Evolutionary conservation across 352 stramenopile genomes (phyloP).

Genomic region (Phytophthora hybrid): DNA sequence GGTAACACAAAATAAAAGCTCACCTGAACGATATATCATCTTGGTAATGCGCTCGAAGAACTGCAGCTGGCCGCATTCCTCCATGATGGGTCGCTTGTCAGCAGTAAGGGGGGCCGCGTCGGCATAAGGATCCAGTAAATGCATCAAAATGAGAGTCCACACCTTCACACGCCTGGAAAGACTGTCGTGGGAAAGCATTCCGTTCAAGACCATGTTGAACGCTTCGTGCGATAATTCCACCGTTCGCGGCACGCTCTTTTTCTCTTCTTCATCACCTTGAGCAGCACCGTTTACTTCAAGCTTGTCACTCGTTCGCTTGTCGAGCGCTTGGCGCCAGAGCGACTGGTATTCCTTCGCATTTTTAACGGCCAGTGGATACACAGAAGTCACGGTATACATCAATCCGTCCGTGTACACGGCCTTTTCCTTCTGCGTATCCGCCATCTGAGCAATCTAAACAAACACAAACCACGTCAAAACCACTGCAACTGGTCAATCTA

Average conservation of each 20-base stretch:
- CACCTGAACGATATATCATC: slow-evolving; percentile 56
- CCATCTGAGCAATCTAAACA: slow-evolving; percentile 46
- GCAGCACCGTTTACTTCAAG: neutral
- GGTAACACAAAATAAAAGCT: neutral
- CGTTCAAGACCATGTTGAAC: slow-evolving; percentile 52
- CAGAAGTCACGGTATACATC: slow-evolving; percentile 53
- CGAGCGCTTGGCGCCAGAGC: slow-evolving; percentile 58
- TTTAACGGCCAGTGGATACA: slow-evolving; percentile 62
- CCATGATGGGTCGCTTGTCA: slow-evolving; percentile 29
- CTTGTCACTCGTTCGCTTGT: slow-evolving; percentile 7
- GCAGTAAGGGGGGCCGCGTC: slow-evolving; percentile 25
- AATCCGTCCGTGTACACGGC: slow-evolving; percentile 61
- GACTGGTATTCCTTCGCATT: slow-evolving; percentile 54
- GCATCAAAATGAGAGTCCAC: slow-evolving; percentile 70
- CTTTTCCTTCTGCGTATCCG: slow-evolving; percentile 47
- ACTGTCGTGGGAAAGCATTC: slow-evolving; percentile 59
- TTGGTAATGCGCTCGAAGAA: slow-evolving; percentile 51
- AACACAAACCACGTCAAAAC: neutral
- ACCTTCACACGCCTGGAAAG: slow-evolving; percentile 65
- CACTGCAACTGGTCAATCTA: neutral
- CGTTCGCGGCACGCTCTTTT: neutral
- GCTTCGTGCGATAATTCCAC: slow-evolving; percentile 38
- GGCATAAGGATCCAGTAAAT: slow-evolving; percentile 47
- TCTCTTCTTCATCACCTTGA: slow-evolving; percentile 10
- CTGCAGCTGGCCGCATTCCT: slow-evolving; percentile 38